These are phyloP conservation scores for Chlamydomonas eustigma DNA, from an alignment of 139 green algal genomes.

Conservation along the genomic window DNA sequence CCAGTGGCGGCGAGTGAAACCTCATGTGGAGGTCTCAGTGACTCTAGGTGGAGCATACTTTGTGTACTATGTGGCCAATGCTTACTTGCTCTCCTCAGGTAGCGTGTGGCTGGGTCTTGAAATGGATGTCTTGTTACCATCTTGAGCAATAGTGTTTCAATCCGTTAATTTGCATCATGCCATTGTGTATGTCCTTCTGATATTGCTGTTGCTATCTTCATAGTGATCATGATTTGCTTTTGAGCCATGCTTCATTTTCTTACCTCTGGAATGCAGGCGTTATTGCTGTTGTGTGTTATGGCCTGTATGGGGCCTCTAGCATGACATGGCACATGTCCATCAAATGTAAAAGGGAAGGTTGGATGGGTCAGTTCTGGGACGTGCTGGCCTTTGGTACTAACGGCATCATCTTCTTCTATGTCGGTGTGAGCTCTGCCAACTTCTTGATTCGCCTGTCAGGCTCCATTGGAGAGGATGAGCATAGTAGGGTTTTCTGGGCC, in stretches of 20 bases:
- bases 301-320: constrained; percentile 74
- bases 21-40: constrained; percentile 59
- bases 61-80: constrained; percentile 72
- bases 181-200: too few relatives aligned
- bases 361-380: constrained; percentile 39
- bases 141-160: too few relatives aligned
- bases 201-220: too few relatives aligned
- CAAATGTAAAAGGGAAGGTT: constrained; percentile 29
- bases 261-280: too few relatives aligned
- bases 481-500: not conserved
- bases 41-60: constrained; percentile 74
- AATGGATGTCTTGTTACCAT: too few relatives aligned
- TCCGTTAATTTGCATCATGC: too few relatives aligned
- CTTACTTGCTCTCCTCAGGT: constrained; percentile 42
- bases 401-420: constrained; percentile 85
- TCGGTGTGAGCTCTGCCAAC: constrained; percentile 69
- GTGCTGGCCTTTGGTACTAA: constrained; percentile 39
- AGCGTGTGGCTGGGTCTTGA: not conserved
- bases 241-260: too few relatives aligned
- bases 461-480: not conserved
- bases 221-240: too few relatives aligned
- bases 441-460: constrained; percentile 58
- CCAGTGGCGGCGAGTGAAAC: constrained; percentile 16
- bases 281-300: constrained; percentile 83
- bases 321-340: constrained; percentile 57